phyloP scores from a whole-genome alignment of 2,329 filamentous ascomycete genomes.

The Colletotrichum karsti region DNA sequence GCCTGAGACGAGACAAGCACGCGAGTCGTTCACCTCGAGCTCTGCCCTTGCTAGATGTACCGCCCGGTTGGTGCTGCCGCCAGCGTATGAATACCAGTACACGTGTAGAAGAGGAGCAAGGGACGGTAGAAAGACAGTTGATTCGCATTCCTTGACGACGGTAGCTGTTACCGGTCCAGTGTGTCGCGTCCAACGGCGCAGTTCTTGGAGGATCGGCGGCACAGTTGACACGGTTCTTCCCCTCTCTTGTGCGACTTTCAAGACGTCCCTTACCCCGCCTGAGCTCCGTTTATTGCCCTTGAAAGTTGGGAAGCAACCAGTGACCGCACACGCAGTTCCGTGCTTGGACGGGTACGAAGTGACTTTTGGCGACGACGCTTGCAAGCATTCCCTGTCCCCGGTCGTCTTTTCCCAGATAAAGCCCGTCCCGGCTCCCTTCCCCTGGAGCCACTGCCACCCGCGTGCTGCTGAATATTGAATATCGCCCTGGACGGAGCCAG shows the following conservation, averaged over 20 bases:
- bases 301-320: not conserved
- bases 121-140: not conserved
- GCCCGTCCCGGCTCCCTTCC: slow-evolving; percentile 5
- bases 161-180: not conserved
- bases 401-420: slow-evolving; percentile 9
- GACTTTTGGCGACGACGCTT: not conserved
- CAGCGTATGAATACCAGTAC: no score
- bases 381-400: not conserved
- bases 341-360: not conserved
- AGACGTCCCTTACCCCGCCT: slow-evolving; percentile 17
- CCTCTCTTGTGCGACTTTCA: slow-evolving; percentile 21
- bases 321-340: not conserved
- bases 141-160: not conserved
- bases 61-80: no score
- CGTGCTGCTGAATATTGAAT: slow-evolving; percentile 6
- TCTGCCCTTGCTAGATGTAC: not conserved
- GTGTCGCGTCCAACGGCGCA: not conserved
- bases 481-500: slow-evolving; percentile 3
- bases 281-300: not conserved
- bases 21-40: slow-evolving; percentile 17
- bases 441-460: not conserved
- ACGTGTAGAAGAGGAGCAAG: no score
- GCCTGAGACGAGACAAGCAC: slow-evolving; percentile 18
- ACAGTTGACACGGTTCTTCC: not conserved
- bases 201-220: slow-evolving; percentile 4